Conservation (phyloP, 2,329 filamentous ascomycete species). For the Venturia asperata region DNA sequence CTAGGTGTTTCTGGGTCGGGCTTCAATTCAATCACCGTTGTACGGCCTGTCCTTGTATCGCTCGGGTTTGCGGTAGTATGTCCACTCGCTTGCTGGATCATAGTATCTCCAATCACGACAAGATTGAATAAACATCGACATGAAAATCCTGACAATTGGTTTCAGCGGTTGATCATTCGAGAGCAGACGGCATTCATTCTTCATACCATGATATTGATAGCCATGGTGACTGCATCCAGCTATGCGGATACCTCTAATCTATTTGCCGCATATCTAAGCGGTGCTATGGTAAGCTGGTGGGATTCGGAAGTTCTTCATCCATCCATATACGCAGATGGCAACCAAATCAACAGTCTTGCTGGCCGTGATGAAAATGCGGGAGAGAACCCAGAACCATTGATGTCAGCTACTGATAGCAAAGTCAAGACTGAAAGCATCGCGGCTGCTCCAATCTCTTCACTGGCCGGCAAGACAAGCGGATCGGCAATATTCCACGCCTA, state of each 20-base stretch:
- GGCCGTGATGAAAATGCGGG: background rate
- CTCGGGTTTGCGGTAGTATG: slow-evolving; percentile 45
- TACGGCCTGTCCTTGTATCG: slow-evolving; percentile 47
- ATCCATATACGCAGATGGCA: background rate
- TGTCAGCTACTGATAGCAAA: background rate
- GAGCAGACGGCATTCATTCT: slow-evolving; percentile 37
- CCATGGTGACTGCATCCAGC: slow-evolving; percentile 43
- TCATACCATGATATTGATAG: slow-evolving; percentile 47
- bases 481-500: slow-evolving; percentile 40
- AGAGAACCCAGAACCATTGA: slow-evolving; percentile 9
- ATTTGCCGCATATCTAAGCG: slow-evolving; percentile 54
- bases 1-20: slow-evolving; percentile 40
- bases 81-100: slow-evolving; percentile 42
- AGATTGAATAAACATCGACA: slow-evolving; percentile 31
- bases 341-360: background rate
- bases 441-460: background rate
- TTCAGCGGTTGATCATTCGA: slow-evolving; percentile 27
- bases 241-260: slow-evolving; percentile 58
- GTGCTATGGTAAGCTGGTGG: slow-evolving; percentile 55
- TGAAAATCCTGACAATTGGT: slow-evolving; percentile 21
- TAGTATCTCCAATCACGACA: slow-evolving; percentile 39
- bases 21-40: slow-evolving; percentile 38
- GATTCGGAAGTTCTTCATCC: slow-evolving; percentile 35
- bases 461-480: slow-evolving; percentile 13
- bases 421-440: background rate